Evolutionary conservation across 192 early-diverging fungal species (phyloP).

Genomic region (Polychytrium aggregatum): DNA sequence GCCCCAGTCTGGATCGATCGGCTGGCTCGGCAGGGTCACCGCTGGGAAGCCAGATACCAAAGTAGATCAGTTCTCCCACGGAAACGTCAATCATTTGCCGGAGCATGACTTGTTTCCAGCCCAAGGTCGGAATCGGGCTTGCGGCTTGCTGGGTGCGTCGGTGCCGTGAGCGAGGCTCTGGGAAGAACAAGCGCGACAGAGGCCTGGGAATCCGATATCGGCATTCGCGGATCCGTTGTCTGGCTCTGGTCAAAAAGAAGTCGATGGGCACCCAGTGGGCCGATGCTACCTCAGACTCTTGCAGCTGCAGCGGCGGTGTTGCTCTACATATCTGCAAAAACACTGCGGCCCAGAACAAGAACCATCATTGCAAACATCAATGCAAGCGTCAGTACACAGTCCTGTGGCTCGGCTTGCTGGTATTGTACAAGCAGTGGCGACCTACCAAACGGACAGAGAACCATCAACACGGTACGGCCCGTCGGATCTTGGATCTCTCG

Average conservation of each 20-base stretch:
- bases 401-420: background rate
- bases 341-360: conserved; percentile 2
- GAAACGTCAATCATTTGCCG: no score
- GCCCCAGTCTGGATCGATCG: conserved; percentile 10
- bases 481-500: conserved; percentile 10
- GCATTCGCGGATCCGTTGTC: conserved; percentile 1
- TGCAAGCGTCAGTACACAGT: background rate
- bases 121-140: no score
- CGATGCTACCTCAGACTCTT: conserved; percentile 12
- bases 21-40: background rate
- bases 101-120: no score
- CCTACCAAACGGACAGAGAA: conserved; percentile 10
- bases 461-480: conserved; percentile 5
- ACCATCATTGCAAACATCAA: background rate
- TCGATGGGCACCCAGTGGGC: conserved; percentile 17
- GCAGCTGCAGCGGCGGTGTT: conserved; percentile 11
- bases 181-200: conserved; percentile 10
- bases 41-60: background rate
- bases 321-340: conserved; percentile 12
- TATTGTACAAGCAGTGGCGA: background rate
- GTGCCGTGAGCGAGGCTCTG: background rate
- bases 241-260: conserved; percentile 13
- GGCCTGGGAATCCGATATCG: conserved; percentile 14
- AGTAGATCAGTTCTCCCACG: no score
- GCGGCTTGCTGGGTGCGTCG: background rate